These are phyloP conservation scores for Guadua angustifolia DNA, from an alignment of 176 grass and related monocot genomes.

Conservation along the genomic window DNA sequence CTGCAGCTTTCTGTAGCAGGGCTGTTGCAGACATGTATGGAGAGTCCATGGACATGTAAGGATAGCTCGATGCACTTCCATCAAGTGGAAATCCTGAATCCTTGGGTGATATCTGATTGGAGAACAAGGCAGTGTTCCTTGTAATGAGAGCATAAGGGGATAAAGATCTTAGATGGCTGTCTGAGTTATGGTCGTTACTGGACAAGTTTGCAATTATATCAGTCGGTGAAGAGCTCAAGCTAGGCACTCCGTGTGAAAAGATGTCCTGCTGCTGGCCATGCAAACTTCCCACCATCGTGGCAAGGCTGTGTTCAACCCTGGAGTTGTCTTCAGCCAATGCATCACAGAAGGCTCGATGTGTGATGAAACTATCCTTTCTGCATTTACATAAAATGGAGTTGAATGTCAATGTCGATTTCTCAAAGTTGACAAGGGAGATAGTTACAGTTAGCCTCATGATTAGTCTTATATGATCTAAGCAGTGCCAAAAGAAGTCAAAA, in stretches of 20 bases:
- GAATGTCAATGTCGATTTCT: conserved; percentile 3
- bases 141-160: conserved; percentile 61
- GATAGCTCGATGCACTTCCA: conserved; percentile 45
- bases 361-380: conserved; percentile 77
- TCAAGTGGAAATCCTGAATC: conserved; percentile 52
- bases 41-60: conserved; percentile 61
- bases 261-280: conserved; percentile 60
- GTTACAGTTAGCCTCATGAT: neutral
- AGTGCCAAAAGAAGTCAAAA: neutral
- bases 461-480: neutral
- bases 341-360: conserved; percentile 69
- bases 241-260: conserved; percentile 46
- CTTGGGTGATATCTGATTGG: conserved; percentile 48
- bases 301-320: conserved; percentile 49
- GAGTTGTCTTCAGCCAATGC: conserved; percentile 62
- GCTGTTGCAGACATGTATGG: conserved; percentile 71
- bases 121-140: conserved; percentile 53
- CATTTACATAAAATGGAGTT: conserved; percentile 34
- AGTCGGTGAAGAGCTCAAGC: conserved; percentile 44
- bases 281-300: conserved; percentile 61
- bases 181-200: conserved; percentile 45
- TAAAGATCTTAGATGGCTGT: conserved; percentile 50
- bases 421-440: neutral
- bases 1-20: conserved; percentile 70
- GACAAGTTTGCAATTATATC: conserved; percentile 57